Evolutionary conservation across 148 eudicot genomes (phyloP), one percentile per base, ranked within the genome.

Genomic region (Euryodendron excelsum): DNA sequence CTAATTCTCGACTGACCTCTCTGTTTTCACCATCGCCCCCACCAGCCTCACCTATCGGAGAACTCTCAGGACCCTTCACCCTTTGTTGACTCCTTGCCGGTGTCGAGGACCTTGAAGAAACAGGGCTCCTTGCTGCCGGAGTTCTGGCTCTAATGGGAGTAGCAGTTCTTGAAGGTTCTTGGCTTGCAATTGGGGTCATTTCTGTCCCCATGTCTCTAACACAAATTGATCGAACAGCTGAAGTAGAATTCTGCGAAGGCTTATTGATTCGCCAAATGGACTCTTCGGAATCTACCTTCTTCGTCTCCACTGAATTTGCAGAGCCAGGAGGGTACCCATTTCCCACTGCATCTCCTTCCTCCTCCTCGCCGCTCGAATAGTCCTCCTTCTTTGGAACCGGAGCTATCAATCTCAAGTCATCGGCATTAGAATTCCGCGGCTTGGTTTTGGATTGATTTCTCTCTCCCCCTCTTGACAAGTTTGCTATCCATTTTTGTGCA

Each of bases 151-250:
- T 80, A 44, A 95, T 84, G 5, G 99, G 99, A 23, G 99, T 95
- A 3, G 92, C 92, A 2, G 96, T 85, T 73, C 99, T 87, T 6
- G 99, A 95, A 33, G 99, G 99, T 80, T 93, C 97, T 55, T 90
- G 91, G 66, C 99, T 95, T 27, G 90, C 94, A 76, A 88, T 85
- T 0, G 99, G 99, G 21, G 99, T 95, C 99, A 95, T 95, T 64
- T 95, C 99, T 0, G 99, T 95, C 71, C 99, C 99, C 99, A 95
- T 95, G 70, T 95, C 99, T 86, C 99, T 91, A 53, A 95, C 90
- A 73, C 92, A 91, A 52, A 95, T 88, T 2, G 97, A 85, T 74
- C 97, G 72, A 72, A 88, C 91, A 39, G 61, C 85, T 25, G 92
- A 60, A 3, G 84, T 69, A 2, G 87, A 41, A 62, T 73, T 88